Base-by-base conservation (phyloP, 306 rosid species). In the Geum urbanum region DNA sequence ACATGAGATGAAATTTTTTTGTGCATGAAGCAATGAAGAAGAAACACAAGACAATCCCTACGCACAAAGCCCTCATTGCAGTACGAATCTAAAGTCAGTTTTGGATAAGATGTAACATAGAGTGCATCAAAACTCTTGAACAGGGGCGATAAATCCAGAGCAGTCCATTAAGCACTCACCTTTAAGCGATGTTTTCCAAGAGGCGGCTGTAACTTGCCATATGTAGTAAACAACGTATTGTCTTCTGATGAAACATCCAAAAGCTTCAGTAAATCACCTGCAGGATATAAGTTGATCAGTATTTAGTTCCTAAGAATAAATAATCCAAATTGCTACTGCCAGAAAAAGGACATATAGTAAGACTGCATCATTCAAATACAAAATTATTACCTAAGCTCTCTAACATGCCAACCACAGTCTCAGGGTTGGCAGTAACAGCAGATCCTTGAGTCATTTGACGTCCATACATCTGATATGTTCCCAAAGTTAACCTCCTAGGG, bases 341-440 rank as follows among this genome's bases (percentile, higher is more conserved):
- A 27, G 12, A 32, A 13, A 27, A 32, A 37, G 2, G n/a, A 8
- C 5, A 12, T 2, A 13, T 15, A 10, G 6, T 24, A 44, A 35
- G 9, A 32, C 4, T 53, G 45, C 52, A 53, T 16, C 22, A 68
- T 45, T 22, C 37, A 19, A 7, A 20, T 11, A 52, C 13, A 37
- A 16, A 69, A 13, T 44, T 39, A 22, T 68, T 76, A 94, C 98
- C 92, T 59, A 94, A 74, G 89, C 95, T 88, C 82, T 88, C 97
- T 79, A 94, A 78, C 99, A 94, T 94, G 85, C 99, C 99, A 76
- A 87, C 96, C 70, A 95, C 92, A 63, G 95, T 91, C 78, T 95
- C 95, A 8, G 96, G 87, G 86, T 83, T 91, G 73, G 96, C 92
- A 49, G 88, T 77, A 63, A 78, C 87, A 16, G 83, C 46, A 39